Base-by-base conservation (phyloP, 176 grass and related monocot genomes). In the Cenchrus americanus region DNA sequence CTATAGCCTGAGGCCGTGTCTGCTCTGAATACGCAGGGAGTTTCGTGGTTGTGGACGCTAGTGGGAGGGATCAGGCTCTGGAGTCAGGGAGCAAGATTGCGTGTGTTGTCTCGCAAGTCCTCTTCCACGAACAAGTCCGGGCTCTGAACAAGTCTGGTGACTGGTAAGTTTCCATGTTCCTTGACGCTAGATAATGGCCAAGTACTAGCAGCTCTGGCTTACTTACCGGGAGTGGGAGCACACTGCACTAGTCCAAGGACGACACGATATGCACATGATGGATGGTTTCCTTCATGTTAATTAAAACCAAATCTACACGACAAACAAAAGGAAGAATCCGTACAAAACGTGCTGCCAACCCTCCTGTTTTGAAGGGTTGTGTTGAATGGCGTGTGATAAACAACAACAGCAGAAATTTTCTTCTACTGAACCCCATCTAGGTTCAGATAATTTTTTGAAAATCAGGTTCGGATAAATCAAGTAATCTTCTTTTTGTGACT, bases 61-160 rank as follows among this genome's bases (percentile, higher is more conserved):
- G 80, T 77, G 93, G 96, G 11, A 90, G 90, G 77, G 92, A 93
- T 55, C 79, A 95, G 82, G 96, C 93, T 50, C 89, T 95, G 4
- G 89, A 93, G 79, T 95, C 96, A n/a, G 96, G 93, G 26, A 98
- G 93, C 79, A 98, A 95, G 85, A 92, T 98, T 51, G 76, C 87
- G 0, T 98, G 96, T 61, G 90, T 95, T 14, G 85, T 98, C 4
- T 98, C 82, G 1, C 96, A 85, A 64, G 92, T 98, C 80, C 90
- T 95, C 54, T 95, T 98, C 80, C 93, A 92, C 46, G 73, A 93
- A 2, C 93, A 92, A 92, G 83, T 93, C 79, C 87, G 83, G 7
- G 66, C 57, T 44, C 84, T 98, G 49, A 50, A 90, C 71, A 98
- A 95, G 90, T 90, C 91, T 48, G 30, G 80, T 5, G 74, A 90